Conservation (phyloP, 2,329 filamentous ascomycete species). For the Fusarium sp. region DNA sequence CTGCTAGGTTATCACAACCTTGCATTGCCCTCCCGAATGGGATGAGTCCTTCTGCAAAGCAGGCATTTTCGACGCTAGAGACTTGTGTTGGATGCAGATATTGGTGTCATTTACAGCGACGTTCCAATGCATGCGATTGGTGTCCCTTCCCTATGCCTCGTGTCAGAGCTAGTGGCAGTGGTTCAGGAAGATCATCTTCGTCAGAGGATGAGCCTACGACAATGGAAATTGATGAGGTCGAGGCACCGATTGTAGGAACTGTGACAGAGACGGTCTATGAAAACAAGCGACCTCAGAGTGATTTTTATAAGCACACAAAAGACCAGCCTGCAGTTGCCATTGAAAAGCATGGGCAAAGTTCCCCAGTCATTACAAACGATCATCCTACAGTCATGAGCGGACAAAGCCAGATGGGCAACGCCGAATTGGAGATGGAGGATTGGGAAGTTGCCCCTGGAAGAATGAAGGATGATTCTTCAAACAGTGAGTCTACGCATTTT, state of each 20-base stretch:
- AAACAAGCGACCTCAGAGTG: not conserved
- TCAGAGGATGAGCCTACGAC: not conserved
- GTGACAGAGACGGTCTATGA: not conserved
- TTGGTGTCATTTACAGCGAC: conserved; percentile 40
- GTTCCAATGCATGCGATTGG: conserved; percentile 46
- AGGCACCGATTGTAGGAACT: not conserved
- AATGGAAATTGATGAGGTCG: conserved; percentile 24
- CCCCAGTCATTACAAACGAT: no score
- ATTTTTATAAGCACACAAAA: not conserved
- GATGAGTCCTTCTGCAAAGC: conserved; percentile 32
- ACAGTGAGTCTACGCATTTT: conserved; percentile 50
- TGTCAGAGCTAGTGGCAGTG: not conserved
- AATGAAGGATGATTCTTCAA: conserved; percentile 46
- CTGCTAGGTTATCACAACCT: conserved; percentile 38
- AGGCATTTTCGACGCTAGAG: conserved; percentile 32
- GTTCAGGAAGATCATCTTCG: conserved; percentile 4
- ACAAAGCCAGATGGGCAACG: conserved; percentile 10
- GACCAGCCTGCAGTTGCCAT: not conserved
- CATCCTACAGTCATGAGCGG: not conserved
- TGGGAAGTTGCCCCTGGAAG: conserved; percentile 61
- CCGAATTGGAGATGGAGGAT: conserved; percentile 53
- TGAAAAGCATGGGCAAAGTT: no score
- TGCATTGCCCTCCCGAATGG: conserved; percentile 46
- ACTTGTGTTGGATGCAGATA: conserved; percentile 51
- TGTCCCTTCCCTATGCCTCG: not conserved